Conservation (phyloP, 2,329 filamentous ascomycete genomes). For the Sarocladium brachiariae region DNA sequence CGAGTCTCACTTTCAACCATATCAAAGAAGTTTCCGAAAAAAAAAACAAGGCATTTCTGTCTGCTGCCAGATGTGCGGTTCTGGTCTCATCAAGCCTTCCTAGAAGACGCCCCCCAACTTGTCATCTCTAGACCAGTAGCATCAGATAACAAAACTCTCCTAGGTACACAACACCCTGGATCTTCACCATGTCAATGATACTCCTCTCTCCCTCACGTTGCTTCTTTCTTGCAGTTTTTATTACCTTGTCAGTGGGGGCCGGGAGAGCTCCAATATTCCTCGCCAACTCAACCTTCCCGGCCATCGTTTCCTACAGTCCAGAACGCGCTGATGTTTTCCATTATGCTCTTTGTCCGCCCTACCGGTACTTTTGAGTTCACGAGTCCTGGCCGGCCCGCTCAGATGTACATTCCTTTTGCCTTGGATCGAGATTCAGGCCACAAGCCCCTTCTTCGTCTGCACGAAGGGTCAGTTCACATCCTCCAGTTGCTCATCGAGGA, state of each 20-base stretch:
- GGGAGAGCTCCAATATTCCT: too few relatives aligned
- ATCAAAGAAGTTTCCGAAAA: too few relatives aligned
- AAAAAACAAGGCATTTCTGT: conserved; percentile 1
- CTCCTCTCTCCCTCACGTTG: neutral
- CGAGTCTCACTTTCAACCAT: too few relatives aligned
- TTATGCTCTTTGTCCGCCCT: neutral
- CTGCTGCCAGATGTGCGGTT: neutral
- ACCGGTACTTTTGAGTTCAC: neutral
- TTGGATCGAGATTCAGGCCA: neutral
- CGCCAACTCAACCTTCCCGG: too few relatives aligned
- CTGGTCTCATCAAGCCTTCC: neutral
- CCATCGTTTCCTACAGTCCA: neutral
- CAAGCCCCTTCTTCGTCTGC: conserved; percentile 11
- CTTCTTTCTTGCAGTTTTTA: neutral
- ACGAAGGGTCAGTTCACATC: neutral
- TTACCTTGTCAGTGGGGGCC: too few relatives aligned
- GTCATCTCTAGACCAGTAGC: neutral
- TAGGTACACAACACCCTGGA: neutral
- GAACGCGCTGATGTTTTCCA: neutral
- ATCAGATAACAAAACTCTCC: neutral
- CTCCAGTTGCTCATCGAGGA: neutral
- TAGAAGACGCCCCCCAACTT: neutral
- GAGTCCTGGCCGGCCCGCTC: too few relatives aligned
- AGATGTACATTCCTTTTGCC: too few relatives aligned
- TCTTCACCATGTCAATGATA: neutral